Base-by-base conservation (phyloP, 2,329 filamentous ascomycete genomes). In the Fusarium setosum region DNA sequence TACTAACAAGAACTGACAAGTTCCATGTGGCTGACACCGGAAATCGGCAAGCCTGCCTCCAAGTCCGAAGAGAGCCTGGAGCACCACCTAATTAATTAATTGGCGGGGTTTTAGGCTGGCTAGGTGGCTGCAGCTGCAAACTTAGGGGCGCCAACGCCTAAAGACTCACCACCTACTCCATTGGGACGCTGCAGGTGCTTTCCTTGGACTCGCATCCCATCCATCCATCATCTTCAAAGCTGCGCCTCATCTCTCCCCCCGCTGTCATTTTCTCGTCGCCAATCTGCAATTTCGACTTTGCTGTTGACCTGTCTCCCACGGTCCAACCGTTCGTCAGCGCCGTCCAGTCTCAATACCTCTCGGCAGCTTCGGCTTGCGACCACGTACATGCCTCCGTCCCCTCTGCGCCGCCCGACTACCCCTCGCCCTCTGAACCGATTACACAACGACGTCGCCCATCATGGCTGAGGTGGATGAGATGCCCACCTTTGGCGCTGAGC, bases 401-500 rank as follows among this genome's bases (percentile, higher is more conserved):
- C 44, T 65, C 65, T 50, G 56, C 61, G 29, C 50, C 65, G 47
- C 50, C 58, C 54, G 38, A 55, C 60, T 57, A 65, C 48, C 55
- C 68, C 61, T 55, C 60, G 51, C 54, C 60, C 65, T 56, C 58
- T 55, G 65, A 62, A 53, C 54, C 61, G 58, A 61, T 51, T 55
- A 49, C 59, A 67, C 56, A 52, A 18, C 66, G 45, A 63, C 62
- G 18, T 65, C 55, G 59, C 67, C 67, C 69, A 64, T 65, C 74
- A 97, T 96, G 93, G 90, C 91, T 76, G 92, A 94, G 80, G 87
- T 93, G 79, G 93, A 96, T 73, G 88, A 87, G 76, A 86, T 89
- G 82, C 93, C 93, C 75, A 92, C 92, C 73, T 97, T 99, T 80
- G 96, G 96, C 81, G 88, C 91, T 59, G 94, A 97, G 84, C 86